Conservation (phyloP, 257 asterid species). For the Phtheirospermum japonicum region DNA sequence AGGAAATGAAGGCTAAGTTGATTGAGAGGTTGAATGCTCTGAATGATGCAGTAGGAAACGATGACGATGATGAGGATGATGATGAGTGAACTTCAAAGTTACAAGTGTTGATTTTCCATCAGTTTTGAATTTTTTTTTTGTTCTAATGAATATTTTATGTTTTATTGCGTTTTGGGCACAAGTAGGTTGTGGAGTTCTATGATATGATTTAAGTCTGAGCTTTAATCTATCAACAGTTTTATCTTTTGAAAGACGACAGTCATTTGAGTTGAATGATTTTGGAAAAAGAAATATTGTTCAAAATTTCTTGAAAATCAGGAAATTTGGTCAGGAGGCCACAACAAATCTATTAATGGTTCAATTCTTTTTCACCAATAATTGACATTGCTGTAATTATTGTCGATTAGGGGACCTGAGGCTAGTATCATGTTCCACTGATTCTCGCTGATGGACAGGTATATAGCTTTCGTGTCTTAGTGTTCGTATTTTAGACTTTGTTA, state of each 20-base stretch:
- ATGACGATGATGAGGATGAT: background rate
- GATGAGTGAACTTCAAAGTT: background rate
- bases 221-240: background rate
- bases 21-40: conserved; percentile 12
- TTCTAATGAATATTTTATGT: background rate
- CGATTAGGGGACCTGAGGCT: too few species aligned
- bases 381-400: too few species aligned
- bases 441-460: too few species aligned
- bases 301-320: too few species aligned
- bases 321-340: too few species aligned
- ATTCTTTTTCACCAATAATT: too few species aligned
- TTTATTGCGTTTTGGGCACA: background rate
- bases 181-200: background rate
- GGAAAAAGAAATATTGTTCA: too few species aligned
- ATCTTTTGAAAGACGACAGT: background rate
- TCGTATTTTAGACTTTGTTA: too few species aligned
- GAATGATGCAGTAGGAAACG: background rate
- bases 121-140: background rate
- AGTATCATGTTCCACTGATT: too few species aligned
- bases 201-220: background rate
- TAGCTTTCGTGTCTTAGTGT: too few species aligned
- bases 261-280: background rate
- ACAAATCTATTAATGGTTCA: too few species aligned
- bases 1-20: conserved; percentile 13
- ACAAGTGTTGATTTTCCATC: background rate